Percentiles rank a stretch among this genome's conserved stretches.
phyloP scores from a whole-genome alignment of 129 eudicot species.

The Scalesia atractyloides region DNA sequence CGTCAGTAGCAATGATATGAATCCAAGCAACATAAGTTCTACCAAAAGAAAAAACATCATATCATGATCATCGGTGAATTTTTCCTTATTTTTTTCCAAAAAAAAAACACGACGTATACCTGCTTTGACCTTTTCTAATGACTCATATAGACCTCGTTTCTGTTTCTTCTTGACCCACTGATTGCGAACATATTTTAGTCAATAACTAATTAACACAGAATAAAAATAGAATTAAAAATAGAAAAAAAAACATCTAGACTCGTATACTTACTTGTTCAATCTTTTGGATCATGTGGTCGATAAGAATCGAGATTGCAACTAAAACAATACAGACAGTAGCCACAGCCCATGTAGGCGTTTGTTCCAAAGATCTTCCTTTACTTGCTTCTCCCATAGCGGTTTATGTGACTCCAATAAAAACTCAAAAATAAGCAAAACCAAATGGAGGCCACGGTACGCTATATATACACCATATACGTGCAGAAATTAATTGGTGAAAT shows the following conservation, averaged over 20 bases:
- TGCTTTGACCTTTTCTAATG: conserved; percentile 70
- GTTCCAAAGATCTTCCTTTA: conserved; percentile 65
- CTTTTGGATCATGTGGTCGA: conserved; percentile 51
- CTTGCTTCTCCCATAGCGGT: conserved; percentile 46
- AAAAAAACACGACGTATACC: conserved; percentile 22
- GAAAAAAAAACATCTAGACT: too few relatives aligned
- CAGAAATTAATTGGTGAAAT: too few relatives aligned
- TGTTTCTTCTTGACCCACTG: conserved; percentile 62
- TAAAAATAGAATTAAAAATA: too few relatives aligned
- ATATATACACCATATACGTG: neutral
- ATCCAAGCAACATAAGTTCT: conserved; percentile 75
- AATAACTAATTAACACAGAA: neutral
- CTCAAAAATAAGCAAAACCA: neutral
- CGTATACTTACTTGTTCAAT: conserved; percentile 43
- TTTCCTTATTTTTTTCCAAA: too few relatives aligned
- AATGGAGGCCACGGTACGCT: neutral
- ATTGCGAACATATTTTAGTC: neutral
- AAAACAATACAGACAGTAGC: conserved; percentile 56
- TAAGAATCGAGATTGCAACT: conserved; percentile 50
- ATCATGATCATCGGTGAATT: neutral
- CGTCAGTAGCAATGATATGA: conserved; percentile 68
- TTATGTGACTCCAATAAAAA: neutral
- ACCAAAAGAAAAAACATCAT: neutral
- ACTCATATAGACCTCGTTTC: conserved; percentile 58
- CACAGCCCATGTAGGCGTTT: conserved; percentile 81